Percentiles rank a stretch among this genome's conserved stretches.
Conservation (phyloP, 1,284 basidiomycete species). For the Tilletia indica region DNA sequence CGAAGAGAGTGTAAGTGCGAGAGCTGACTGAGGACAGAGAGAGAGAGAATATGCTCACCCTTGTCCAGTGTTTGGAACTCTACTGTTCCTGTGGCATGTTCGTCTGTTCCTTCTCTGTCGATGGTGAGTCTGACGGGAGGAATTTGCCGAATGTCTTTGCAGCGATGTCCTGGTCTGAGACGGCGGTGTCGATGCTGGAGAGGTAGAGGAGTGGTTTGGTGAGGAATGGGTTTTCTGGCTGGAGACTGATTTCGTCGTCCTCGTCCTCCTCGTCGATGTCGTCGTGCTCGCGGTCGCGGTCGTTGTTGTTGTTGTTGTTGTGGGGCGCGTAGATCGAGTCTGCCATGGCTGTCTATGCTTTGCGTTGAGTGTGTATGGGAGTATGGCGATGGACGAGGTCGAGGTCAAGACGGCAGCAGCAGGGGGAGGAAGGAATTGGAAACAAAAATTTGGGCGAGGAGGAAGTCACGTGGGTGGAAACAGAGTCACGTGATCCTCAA, state of each 20-base stretch:
- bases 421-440: background rate
- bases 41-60: constrained; percentile 23
- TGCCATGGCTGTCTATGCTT: constrained; percentile 25
- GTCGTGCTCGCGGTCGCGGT: background rate
- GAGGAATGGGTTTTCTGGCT: constrained; percentile 35
- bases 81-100: constrained; percentile 37
- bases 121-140: constrained; percentile 41
- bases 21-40: background rate
- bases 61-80: constrained; percentile 48
- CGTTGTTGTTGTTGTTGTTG: constrained; percentile 32
- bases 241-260: constrained; percentile 19
- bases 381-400: background rate
- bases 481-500: too few species aligned
- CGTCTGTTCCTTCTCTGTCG: constrained; percentile 28
- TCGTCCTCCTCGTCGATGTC: background rate
- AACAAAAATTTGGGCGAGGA: background rate
- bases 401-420: background rate
- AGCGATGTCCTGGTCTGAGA: constrained; percentile 43
- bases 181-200: constrained; percentile 32
- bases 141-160: constrained; percentile 33
- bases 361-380: too few species aligned
- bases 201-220: constrained; percentile 37
- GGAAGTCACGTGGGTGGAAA: background rate
- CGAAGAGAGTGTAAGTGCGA: background rate
- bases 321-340: constrained; percentile 45